Evolutionary conservation across 225 moss, liverwort and hornwort species (phyloP).

Genomic region (Pseudoscleropodium purum): DNA sequence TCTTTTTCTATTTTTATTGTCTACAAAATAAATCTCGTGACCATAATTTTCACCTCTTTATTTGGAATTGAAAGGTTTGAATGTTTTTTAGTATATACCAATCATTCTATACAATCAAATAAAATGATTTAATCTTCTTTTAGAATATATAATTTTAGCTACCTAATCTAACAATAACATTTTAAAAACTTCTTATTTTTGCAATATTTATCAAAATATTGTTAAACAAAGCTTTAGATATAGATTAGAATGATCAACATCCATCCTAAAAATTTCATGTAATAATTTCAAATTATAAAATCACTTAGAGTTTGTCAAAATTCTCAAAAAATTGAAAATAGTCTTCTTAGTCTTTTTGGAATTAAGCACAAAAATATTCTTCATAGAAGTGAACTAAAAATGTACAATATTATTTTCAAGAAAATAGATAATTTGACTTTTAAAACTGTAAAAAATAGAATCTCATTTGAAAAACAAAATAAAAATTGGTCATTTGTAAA

Average conservation of each 20-base stretch:
- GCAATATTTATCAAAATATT: too few species aligned
- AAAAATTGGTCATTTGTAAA: neutral
- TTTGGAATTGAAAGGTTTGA: too few species aligned
- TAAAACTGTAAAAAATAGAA: neutral
- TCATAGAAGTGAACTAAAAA: neutral
- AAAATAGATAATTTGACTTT: neutral
- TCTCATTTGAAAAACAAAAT: neutral
- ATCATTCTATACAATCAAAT: neutral
- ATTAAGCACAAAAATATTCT: neutral
- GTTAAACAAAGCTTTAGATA: too few species aligned
- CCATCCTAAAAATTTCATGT: neutral
- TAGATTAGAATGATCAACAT: neutral
- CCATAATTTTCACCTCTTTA: too few species aligned
- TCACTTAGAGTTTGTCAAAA: fast-evolving
- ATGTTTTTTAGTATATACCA: too few species aligned
- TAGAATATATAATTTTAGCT: neutral
- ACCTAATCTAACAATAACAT: too few species aligned
- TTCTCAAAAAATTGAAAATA: neutral
- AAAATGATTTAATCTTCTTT: too few species aligned
- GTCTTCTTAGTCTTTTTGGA: neutral
- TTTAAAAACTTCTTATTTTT: too few species aligned
- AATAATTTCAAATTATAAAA: neutral
- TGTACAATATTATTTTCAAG: neutral
- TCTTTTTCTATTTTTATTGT: too few species aligned
- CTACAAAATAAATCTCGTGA: too few species aligned